Conservation (phyloP, 2,329 filamentous ascomycete genomes). For the Sclerotiophoma versabilis region DNA sequence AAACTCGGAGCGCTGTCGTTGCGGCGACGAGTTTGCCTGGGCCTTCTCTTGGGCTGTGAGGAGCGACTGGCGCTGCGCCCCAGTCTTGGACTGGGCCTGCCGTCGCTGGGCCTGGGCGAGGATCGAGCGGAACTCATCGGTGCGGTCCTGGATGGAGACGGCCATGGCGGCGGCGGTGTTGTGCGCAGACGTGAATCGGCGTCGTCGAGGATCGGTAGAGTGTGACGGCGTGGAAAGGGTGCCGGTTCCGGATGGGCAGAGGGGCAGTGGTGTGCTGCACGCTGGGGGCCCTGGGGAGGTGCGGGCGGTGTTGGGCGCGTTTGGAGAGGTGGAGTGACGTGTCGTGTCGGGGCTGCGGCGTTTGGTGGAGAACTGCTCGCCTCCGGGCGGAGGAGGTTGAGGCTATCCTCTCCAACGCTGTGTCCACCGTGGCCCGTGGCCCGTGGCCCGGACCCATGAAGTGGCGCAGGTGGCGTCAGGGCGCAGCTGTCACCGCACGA, state of each 20-base stretch:
- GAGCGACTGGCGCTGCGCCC: slow-evolving; percentile 81
- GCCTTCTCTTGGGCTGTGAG: slow-evolving; percentile 72
- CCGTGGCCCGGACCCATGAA: background rate
- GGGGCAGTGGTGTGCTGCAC: slow-evolving; percentile 12
- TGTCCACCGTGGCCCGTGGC: slow-evolving; percentile 4
- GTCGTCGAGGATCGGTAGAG: background rate
- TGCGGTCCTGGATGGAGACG: slow-evolving; percentile 92
- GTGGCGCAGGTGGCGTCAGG: slow-evolving; percentile 15
- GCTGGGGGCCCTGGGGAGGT: background rate
- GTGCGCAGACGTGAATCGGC: background rate
- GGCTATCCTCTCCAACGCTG: slow-evolving; percentile 2
- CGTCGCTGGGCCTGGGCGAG: slow-evolving; percentile 83
- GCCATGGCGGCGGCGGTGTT: slow-evolving; percentile 55
- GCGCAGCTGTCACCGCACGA: slow-evolving; percentile 1
- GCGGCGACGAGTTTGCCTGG: slow-evolving; percentile 61
- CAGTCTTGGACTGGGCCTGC: slow-evolving; percentile 76
- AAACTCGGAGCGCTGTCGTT: slow-evolving; percentile 78
- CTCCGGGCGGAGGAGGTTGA: slow-evolving; percentile 12
- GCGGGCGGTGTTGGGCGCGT: background rate
- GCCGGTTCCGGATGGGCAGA: slow-evolving; percentile 10
- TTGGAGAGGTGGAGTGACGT: background rate
- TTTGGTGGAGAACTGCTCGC: slow-evolving; percentile 9
- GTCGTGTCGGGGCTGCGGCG: slow-evolving; percentile 4
- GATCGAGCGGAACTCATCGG: slow-evolving; percentile 92
- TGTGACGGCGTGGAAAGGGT: background rate